Conservation (phyloP, 2,329 filamentous ascomycete genomes). For the Arachnomyces sp. region DNA sequence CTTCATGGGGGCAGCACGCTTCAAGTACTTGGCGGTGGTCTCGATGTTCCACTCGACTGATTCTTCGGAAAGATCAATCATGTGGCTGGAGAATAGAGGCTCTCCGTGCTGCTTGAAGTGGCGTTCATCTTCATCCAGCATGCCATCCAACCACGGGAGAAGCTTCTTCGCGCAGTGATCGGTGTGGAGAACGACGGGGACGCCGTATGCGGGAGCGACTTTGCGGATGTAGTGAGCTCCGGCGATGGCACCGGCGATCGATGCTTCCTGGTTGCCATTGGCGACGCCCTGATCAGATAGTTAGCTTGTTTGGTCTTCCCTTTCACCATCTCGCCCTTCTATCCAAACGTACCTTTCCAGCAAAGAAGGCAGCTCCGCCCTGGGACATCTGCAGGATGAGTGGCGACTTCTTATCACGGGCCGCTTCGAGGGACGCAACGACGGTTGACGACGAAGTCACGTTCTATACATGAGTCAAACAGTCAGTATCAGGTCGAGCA, state of each 20-base stretch:
- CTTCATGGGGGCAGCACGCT: constrained; percentile 93
- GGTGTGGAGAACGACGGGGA: constrained; percentile 90
- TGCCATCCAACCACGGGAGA: constrained; percentile 92
- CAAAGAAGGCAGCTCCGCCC: constrained; percentile 88
- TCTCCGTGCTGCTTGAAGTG: constrained; percentile 92
- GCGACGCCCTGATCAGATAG: constrained; percentile 55
- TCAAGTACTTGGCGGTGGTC: constrained; percentile 86
- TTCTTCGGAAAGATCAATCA: constrained; percentile 97
- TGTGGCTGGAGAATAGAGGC: constrained; percentile 93
- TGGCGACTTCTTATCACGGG: constrained; percentile 81
- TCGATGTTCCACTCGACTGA: constrained; percentile 80
- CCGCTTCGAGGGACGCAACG: constrained; percentile 86
- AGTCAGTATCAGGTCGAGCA: constrained; percentile 10
- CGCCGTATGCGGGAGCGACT: constrained; percentile 76
- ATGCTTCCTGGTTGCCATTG: constrained; percentile 78
- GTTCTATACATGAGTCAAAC: constrained; percentile 46
- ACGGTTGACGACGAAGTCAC: constrained; percentile 87
- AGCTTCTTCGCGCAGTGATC: constrained; percentile 99
- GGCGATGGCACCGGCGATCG: constrained; percentile 79
- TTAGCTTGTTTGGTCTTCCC: constrained; percentile 1
- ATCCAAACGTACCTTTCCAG: constrained; percentile 61
- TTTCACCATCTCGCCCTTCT: constrained; percentile 28
- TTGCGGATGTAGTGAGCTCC: constrained; percentile 89
- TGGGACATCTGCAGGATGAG: constrained; percentile 91
- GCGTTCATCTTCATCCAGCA: constrained; percentile 86